These are phyloP conservation scores for Cyathus pygmaeus DNA, from an alignment of 1,284 basidiomycete species.

Conservation along the genomic window DNA sequence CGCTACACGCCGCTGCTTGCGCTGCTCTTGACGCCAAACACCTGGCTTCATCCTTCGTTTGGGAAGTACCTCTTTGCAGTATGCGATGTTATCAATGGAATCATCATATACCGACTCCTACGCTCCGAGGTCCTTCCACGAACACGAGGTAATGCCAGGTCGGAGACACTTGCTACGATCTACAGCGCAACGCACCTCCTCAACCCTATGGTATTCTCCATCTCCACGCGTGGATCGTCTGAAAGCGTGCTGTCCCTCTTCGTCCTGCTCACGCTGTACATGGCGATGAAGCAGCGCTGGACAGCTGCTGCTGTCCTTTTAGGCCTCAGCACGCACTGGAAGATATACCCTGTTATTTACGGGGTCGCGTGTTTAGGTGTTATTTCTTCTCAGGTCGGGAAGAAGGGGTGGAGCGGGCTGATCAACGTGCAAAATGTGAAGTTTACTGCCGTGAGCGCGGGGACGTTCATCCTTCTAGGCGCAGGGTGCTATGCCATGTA, in stretches of 20 bases:
- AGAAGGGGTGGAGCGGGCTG: slow-evolving; percentile 49
- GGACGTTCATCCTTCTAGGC: slow-evolving; percentile 77
- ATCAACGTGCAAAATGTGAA: slow-evolving; percentile 68
- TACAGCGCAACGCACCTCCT: slow-evolving; percentile 79
- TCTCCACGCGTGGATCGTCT: slow-evolving; percentile 95
- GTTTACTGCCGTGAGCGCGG: slow-evolving; percentile 76
- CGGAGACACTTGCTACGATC: slow-evolving; percentile 51
- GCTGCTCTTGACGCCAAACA: slow-evolving; percentile 83
- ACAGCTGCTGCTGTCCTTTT: slow-evolving; percentile 73
- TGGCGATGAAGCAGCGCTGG: slow-evolving; percentile 63
- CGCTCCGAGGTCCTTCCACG: slow-evolving; percentile 57
- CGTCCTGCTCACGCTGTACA: slow-evolving; percentile 81
- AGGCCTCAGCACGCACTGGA: slow-evolving; percentile 90
- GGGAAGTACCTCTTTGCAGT: slow-evolving; percentile 91
- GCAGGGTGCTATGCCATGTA: slow-evolving; percentile 81
- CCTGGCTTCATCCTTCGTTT: slow-evolving; percentile 80
- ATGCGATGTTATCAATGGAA: slow-evolving; percentile 87
- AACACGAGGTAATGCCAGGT: neutral
- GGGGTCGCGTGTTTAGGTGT: slow-evolving; percentile 79
- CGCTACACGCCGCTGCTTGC: slow-evolving; percentile 96
- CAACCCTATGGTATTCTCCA: slow-evolving; percentile 95
- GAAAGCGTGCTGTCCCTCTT: slow-evolving; percentile 89
- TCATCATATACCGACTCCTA: slow-evolving; percentile 80
- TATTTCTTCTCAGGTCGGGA: slow-evolving; percentile 54
- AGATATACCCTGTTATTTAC: slow-evolving; percentile 96